Evolutionary conservation across 352 stramenopile species (phyloP).

Genomic region (Globisporangium solare): DNA sequence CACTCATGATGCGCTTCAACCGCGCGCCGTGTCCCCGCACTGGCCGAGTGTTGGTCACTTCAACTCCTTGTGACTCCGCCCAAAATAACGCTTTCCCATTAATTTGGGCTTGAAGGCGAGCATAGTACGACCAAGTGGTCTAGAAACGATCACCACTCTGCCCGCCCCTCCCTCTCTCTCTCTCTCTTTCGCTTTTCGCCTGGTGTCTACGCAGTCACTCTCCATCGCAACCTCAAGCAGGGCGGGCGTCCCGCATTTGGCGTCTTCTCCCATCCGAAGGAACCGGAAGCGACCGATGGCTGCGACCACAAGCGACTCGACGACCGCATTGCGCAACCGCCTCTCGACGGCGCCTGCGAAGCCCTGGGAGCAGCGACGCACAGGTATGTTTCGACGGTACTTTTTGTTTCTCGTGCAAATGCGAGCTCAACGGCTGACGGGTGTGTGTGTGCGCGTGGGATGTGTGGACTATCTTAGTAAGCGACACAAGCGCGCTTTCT

Average conservation of each 20-base stretch:
- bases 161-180: background rate
- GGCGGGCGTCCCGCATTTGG: background rate
- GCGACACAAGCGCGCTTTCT: slow-evolving; percentile 1
- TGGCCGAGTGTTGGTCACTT: too few relatives aligned
- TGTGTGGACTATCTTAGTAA: background rate
- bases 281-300: slow-evolving; percentile 15
- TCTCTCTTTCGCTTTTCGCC: slow-evolving; percentile 1
- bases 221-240: background rate
- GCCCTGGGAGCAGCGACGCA: slow-evolving; percentile 43
- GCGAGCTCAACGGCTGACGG: background rate
- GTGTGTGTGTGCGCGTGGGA: background rate
- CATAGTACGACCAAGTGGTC: too few relatives aligned
- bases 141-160: background rate
- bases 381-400: background rate
- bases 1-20: slow-evolving; percentile 23
- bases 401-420: background rate
- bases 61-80: too few relatives aligned
- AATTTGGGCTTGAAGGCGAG: background rate
- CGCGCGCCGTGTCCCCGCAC: too few relatives aligned
- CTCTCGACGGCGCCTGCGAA: slow-evolving; percentile 28
- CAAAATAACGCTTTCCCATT: background rate
- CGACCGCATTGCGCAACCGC: slow-evolving; percentile 12
- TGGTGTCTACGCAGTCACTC: slow-evolving; percentile 10
- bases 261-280: slow-evolving; percentile 5
- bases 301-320: slow-evolving; percentile 22